Base-by-base conservation (phyloP, 495 filamentous ascomycete species). In the Daldinia loculata region DNA sequence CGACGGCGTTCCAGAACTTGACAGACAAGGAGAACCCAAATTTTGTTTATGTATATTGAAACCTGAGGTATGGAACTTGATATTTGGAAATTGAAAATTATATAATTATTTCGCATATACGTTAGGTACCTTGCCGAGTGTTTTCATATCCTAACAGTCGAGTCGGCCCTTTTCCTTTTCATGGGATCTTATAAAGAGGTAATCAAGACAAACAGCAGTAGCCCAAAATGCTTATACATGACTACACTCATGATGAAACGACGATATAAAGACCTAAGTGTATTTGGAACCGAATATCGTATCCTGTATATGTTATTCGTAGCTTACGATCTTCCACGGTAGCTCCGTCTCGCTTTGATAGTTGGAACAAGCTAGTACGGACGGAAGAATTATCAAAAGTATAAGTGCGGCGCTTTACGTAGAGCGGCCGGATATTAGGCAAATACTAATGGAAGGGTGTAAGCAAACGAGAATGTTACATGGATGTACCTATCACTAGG, bases 11-110 rank as follows among this genome's bases (percentile, higher is more conserved):
- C 30, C 59, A 61, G 30, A 51, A 61, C 19, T 26, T 61, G 17
- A 61, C 59, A 5, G 59, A 61, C 11, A 61, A 61, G 30, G 59
- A 61, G 30, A 61, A 61, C 30, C 59, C 59, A 9, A 61, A 61
- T 27, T 61, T 61, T 19, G 59, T 61, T 15, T 61, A 61, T 38
- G 59, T 61, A 12, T 61, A 61, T 51, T 61, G 52, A 43, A 36
- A 8, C 14, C 5, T 22, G 2, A n/a, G 2, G 0, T 43, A 17
- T 2, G 34, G 9, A 36, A 14, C 12, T 36, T 29, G 27, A 29
- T 29, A 29, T 29, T 29, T 29, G 27, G 5, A 29, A 4, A 29
- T 29, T 6, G 27, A 0, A 29, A 4, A 29, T 3, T 29, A 6
- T 29, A 4, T 29, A 29, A 6, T 6, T 29, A 29, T 29, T 29